These are phyloP conservation scores for Leucoagaricus sp. DNA, from an alignment of 1,284 basidiomycete species.

Conservation along the genomic window DNA sequence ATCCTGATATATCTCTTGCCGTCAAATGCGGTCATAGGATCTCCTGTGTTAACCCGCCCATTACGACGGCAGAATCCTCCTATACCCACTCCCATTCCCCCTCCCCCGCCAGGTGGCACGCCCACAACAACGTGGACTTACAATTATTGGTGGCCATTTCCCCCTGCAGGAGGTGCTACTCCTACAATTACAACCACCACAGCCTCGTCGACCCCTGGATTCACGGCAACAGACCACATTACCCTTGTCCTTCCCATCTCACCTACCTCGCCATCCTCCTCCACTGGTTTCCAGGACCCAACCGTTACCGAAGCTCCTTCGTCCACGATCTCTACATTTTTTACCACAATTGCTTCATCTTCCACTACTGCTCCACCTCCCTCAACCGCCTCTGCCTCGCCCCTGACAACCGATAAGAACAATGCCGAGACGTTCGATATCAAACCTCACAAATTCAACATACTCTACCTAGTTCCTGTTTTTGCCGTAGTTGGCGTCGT, in stretches of 20 bases:
- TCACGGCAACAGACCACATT: background rate
- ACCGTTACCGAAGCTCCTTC: background rate
- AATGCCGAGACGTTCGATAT: background rate
- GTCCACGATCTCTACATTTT: conserved; percentile 1
- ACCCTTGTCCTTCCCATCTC: background rate
- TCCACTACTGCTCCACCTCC: background rate
- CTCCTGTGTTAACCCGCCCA: background rate
- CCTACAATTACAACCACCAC: conserved; percentile 6
- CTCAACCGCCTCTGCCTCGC: background rate
- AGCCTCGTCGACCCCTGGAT: background rate
- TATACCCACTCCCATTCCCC: background rate
- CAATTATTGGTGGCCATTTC: conserved; percentile 31
- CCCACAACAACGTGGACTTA: conserved; percentile 15
- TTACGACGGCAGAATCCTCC: background rate
- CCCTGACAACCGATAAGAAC: conserved; percentile 4
- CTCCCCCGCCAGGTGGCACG: background rate
- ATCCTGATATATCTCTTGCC: background rate
- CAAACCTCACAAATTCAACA: conserved; percentile 19
- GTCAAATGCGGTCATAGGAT: background rate
- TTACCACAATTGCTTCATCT: conserved; percentile 6
- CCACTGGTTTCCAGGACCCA: background rate
- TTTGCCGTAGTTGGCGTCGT: conserved; percentile 32
- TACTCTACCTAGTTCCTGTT: conserved; percentile 33
- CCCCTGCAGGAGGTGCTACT: conserved; percentile 16
- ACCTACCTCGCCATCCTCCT: conserved; percentile 7